Evolutionary conservation across 129 eudicot genomes (phyloP).

Genomic region (Smallanthus sonchifolius): DNA sequence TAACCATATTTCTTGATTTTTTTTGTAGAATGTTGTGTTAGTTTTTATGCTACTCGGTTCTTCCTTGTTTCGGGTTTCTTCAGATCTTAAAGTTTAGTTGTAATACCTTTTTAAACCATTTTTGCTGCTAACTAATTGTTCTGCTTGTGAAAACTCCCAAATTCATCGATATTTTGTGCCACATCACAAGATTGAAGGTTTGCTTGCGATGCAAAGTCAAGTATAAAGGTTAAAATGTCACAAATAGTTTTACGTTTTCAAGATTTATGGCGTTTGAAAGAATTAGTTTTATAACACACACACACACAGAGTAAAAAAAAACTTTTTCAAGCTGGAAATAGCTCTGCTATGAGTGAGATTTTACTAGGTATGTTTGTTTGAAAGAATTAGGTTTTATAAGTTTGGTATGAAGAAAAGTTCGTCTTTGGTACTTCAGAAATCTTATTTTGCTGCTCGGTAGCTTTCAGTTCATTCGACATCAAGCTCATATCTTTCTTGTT

Average conservation of each 20-base stretch:
- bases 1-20: neutral
- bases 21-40: neutral
- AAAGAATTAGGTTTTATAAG: conserved; percentile 7
- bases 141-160: neutral
- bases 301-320: too few species aligned
- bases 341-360: too few species aligned
- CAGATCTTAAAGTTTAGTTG: neutral
- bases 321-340: too few species aligned
- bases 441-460: neutral
- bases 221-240: neutral
- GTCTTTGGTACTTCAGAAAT: neutral
- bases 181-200: neutral
- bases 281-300: too few species aligned
- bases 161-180: neutral
- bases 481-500: neutral
- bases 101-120: conserved; percentile 1
- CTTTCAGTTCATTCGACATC: neutral
- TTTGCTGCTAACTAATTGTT: neutral
- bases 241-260: neutral
- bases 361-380: too few species aligned
- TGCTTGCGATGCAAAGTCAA: neutral
- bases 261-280: neutral
- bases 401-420: neutral
- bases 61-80: neutral
- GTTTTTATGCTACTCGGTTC: neutral